Base-by-base conservation (phyloP, 495 filamentous ascomycete species). In the Choiromyces venosus region DNA sequence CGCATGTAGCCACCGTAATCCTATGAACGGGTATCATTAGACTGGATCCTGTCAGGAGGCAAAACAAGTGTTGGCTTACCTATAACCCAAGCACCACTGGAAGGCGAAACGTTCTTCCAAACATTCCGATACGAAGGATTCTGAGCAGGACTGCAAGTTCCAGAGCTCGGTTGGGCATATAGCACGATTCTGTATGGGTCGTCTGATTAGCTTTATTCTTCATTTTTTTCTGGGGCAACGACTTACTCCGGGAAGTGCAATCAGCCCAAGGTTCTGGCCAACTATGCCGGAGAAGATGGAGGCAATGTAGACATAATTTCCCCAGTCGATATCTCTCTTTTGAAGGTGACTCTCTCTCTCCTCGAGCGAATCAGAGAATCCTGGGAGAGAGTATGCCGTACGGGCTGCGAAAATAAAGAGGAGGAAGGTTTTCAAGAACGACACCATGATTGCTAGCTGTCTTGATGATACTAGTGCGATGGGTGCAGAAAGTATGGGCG, bases 221-320 rank as follows among this genome's bases (percentile, higher is more conserved):
- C n/a, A 0, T 5, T 8, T 56, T 14, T 29, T 29, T 29, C 52
- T 14, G 52, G 52, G 52, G 29, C 52, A 56, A 7, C 6, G 29
- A 77, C 75, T 69, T 65, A 76, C 75, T 29, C 75, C 75, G 2
- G 74, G 75, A 2, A 40, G 65, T 14, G 75, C 74, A 67, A 77
- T 70, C 9, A 64, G 10, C 0, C 36, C 75, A 16, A 77, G 0
- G 21, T 77, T 77, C 56, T 77, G 75, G 1, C 73, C 73, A 19
- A 77, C 44, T 21, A 77, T 37, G 0, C 75, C 75, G 25, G 69
- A 69, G 4, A 67, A 38, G 39, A 77, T 69, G 70, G 69, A 72
- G 12, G 75, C 67, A 1, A 77, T 73, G 33, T 77, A 77, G 36
- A 77, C 75, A 64, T 77, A 77, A 14, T 77, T 73, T 44, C 75